Base-by-base conservation (phyloP, 192 early-diverging fungal species). In the Entomortierella beljakovae region DNA sequence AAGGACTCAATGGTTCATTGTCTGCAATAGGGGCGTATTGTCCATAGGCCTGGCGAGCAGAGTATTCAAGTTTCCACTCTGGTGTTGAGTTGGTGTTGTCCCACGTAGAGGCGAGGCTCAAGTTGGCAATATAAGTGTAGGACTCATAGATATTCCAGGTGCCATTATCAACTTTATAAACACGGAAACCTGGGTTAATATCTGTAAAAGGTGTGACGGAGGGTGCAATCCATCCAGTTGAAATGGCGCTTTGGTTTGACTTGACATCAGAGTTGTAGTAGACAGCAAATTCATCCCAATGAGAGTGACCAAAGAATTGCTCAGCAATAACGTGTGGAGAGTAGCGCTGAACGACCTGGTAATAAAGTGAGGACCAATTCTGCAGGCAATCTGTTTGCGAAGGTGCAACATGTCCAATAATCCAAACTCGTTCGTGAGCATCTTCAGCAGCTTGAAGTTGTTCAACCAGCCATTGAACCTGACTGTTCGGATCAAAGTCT, bases 261-360 rank as follows among this genome's bases (percentile, higher is more conserved):
- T 58, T 65, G 20, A 32, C 55, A n/a, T 38, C 58, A 3, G 59
- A 29, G 26, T 49, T 29, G 46, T 87, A 87, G 53, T 82, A 87
- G 7, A 87, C 13, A 26, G 83, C 64, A 34, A 87, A 69, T 43
- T 85, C 84, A 50, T 87, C 86, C 11, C 64, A 59, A 53, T 87
- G 86, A 1, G 83, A 77, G 31, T 87, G 86, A n/a, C 86, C 86
- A 77, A 84, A 87, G 77, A 87, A 87, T 29, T 85, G 84, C 26
- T 70, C 82, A 9, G 80, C 80, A 80, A 87, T 83, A 26, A 85
- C 80, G 57, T 84, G 82, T 23, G 83, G 83, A 6, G 84, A 73
- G 51, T 85, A 87, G 7, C 86, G 80, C 31, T 81, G 80, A 9
- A 87, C 64, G 46, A 87, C 80, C 56, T 85, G 84, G 65, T 85